Evolutionary conservation across 352 stramenopile species (phyloP), one percentile per base, ranked within the genome.

Genomic region (Pythium insidiosum): DNA sequence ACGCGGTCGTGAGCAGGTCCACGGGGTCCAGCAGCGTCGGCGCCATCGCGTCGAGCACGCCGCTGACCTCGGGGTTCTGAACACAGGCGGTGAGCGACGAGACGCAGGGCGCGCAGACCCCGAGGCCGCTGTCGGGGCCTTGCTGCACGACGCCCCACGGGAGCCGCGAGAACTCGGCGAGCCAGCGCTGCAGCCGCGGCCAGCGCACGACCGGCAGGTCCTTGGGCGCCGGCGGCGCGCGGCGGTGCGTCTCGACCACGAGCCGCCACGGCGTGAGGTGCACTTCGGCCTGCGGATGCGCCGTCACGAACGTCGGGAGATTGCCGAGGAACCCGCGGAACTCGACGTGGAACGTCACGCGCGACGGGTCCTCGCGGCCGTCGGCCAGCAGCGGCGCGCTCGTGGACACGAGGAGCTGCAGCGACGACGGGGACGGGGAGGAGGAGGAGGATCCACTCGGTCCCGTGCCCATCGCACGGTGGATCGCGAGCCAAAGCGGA

Each of bases 111-210:
- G 15, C 1, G 16, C 38, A 53, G 41, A 18, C 28, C n/a, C n/a
- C n/a, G n/a, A n/a, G n/a, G n/a, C n/a, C n/a, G n/a, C n/a, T n/a
- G n/a, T n/a, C n/a, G n/a, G n/a, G n/a, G n/a, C n/a, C n/a, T n/a
- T n/a, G n/a, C n/a, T n/a, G n/a, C n/a, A n/a, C n/a, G n/a, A n/a
- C n/a, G n/a, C n/a, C n/a, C n/a, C n/a, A n/a, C n/a, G n/a, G n/a
- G n/a, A n/a, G n/a, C n/a, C n/a, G n/a, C n/a, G n/a, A 21, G 38
- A 58, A 58, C 1, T 47, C 0, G n/a, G 31, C 21, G 4, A 58
- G 42, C 50, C 50, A 58, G n/a, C 21, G 9, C 13, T 37, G 13
- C 15, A 58, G 50, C 4, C 50, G 50, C 2, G 23, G 29, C 50
- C 50, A 58, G 25, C 43, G 36, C 13, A 52, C n/a, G 5, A 37